Evolutionary conservation across 2,329 filamentous ascomycete species (phyloP), one percentile per base, ranked within the genome.

Genomic region (Apiospora koreana): DNA sequence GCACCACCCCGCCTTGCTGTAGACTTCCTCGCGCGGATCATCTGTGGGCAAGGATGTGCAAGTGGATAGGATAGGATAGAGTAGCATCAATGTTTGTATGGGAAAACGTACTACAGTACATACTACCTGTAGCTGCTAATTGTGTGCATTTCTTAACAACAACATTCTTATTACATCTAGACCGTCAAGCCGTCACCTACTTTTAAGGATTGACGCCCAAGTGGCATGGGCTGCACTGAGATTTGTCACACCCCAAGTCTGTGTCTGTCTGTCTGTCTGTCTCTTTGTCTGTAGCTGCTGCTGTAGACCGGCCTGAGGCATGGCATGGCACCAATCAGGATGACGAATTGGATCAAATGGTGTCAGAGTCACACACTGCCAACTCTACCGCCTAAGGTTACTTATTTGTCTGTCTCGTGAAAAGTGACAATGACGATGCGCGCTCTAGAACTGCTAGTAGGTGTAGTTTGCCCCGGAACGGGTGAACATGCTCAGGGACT

Each of bases 21-120:
- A 62, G 54, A 62, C 54, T 38, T 62, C 54, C 54, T 62, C 54
- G 54, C 31, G 54, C 38, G 54, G 28, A 62, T 62, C 54, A 62
- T 62, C 54, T 62, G 54, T 62, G 31, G 54, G 31, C 21, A n/a
- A 58, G 8, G 50, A 58, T 58, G 50, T n/a, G 50, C 16, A 35
- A 58, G 50, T 58, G 50, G 50, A 18, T 58, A 31, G 48, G 14
- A 16, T n/a, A n/a, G 8, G 35, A 8, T 43, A 16, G 41, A 12
- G 14, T 31, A 28, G 48, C 25, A 23, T 31, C 41, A 43, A 48
- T 35, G 50, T 58, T 58, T 35, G 50, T 28, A 35, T 58, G 28
- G 28, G 28, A 58, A 28, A 25, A 28, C 45, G 28, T 50, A 50
- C 48, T 12, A 14, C 50, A 50, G n/a, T n/a, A 35, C 35, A 35